Percentiles rank a stretch among this genome's conserved stretches.
These are phyloP conservation scores for Coemansia pectinata DNA, from an alignment of 192 early-diverging fungal species.

Conservation along the genomic window DNA sequence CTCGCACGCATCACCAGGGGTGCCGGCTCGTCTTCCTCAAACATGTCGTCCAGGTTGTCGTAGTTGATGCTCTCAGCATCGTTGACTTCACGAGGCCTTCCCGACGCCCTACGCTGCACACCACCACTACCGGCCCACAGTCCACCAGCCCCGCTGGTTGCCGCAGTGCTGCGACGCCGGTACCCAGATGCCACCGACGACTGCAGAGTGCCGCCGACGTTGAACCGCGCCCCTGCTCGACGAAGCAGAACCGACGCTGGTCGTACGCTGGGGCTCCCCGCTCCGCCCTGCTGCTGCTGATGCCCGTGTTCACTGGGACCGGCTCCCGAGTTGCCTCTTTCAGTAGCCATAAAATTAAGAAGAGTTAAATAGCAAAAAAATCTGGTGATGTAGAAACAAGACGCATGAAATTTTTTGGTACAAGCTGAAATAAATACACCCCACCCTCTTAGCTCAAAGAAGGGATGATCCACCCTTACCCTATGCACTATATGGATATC, in stretches of 20 bases:
- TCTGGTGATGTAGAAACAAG: background rate
- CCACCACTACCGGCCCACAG: background rate
- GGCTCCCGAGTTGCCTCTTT: background rate
- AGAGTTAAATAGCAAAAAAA: background rate
- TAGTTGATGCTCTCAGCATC: slow-evolving; percentile 43
- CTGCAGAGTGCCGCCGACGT: slow-evolving; percentile 45
- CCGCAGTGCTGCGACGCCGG: slow-evolving; percentile 38
- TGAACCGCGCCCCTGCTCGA: slow-evolving; percentile 20
- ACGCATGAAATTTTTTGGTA: background rate
- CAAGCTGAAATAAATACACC: background rate
- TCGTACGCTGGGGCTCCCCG: background rate
- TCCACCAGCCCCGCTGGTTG: background rate
- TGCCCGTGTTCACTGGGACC: background rate
- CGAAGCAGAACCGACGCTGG: background rate
- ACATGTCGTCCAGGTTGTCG: slow-evolving; percentile 41
- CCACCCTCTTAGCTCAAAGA: background rate
- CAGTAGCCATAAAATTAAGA: background rate
- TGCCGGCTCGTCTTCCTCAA: slow-evolving; percentile 24
- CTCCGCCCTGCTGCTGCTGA: background rate
- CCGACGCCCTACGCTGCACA: background rate
- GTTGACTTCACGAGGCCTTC: background rate
- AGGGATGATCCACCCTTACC: background rate
- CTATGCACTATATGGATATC: background rate
- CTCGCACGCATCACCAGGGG: slow-evolving; percentile 19
- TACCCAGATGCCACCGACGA: slow-evolving; percentile 17